Percentiles rank a stretch among this genome's conserved stretches.
Evolutionary conservation across 176 grass and related monocot species (phyloP).

Genomic region (Hordeum marinum): DNA sequence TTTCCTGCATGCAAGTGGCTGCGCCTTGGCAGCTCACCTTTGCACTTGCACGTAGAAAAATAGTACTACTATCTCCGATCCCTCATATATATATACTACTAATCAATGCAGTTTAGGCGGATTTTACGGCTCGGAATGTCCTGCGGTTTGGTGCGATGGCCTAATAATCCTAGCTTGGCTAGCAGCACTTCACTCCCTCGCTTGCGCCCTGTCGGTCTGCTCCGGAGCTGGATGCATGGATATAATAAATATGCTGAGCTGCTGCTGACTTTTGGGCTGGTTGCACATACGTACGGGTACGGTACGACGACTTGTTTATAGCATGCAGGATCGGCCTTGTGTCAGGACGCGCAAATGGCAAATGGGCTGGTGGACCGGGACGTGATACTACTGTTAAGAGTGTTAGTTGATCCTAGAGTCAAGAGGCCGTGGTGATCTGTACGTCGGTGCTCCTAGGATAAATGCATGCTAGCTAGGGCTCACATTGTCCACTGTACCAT

Average conservation of each 20-base stretch:
- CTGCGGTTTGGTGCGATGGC: background rate
- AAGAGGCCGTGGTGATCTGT: background rate
- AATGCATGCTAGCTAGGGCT: background rate
- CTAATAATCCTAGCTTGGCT: background rate
- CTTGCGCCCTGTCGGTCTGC: background rate
- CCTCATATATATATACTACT: background rate
- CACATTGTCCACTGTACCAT: conserved; percentile 1
- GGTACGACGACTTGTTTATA: background rate
- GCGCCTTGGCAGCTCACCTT: background rate
- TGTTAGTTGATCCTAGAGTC: background rate
- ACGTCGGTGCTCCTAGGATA: background rate
- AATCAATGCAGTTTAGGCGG: background rate
- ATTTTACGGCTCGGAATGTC: background rate
- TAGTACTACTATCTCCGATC: too few relatives aligned
- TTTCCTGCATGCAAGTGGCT: background rate
- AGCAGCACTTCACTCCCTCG: background rate
- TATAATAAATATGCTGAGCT: background rate
- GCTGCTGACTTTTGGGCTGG: background rate
- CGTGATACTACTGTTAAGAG: background rate
- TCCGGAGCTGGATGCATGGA: background rate
- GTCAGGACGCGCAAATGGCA: background rate
- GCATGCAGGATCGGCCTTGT: background rate
- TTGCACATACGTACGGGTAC: background rate
- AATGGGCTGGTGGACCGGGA: background rate
- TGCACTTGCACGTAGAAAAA: background rate